Percentiles rank a stretch among this genome's conserved stretches.
Conservation (phyloP, 2,329 filamentous ascomycete species). For the Calonectria hongkongensis region DNA sequence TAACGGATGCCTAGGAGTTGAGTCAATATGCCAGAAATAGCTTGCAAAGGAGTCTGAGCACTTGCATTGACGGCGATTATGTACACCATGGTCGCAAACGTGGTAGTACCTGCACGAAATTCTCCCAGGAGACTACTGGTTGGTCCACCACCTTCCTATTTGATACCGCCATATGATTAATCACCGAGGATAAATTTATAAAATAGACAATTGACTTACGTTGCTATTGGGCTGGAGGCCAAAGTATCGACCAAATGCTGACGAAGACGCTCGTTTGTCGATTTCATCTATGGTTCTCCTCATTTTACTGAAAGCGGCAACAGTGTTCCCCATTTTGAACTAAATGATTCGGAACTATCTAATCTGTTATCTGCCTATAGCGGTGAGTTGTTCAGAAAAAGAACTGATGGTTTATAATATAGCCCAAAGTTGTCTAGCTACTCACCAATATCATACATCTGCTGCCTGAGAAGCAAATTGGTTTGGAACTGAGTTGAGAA, state of each 20-base stretch:
- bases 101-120: conserved; percentile 77
- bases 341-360: not conserved
- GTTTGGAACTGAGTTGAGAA: no score
- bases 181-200: not conserved
- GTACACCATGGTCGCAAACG: conserved; percentile 58
- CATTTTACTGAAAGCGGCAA: conserved; percentile 14
- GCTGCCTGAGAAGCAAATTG: no score
- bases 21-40: not conserved
- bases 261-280: conserved; percentile 33
- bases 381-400: no score
- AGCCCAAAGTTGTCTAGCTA: no score
- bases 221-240: conserved; percentile 45
- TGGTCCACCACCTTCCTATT: conserved; percentile 67
- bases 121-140: conserved; percentile 77
- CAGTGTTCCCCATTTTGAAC: conserved; percentile 33
- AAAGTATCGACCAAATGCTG: conserved; percentile 43
- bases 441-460: no score
- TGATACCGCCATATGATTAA: not conserved
- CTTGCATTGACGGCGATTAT: conserved; percentile 53
- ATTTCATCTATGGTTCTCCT: conserved; percentile 22
- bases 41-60: not conserved
- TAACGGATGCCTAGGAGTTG: conserved; percentile 34
- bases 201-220: conserved; percentile 27
- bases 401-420: not conserved
- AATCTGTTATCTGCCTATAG: not conserved